Base-by-base conservation (phyloP, 331 rosid genomes). In the Rhamnella rubrinervis region DNA sequence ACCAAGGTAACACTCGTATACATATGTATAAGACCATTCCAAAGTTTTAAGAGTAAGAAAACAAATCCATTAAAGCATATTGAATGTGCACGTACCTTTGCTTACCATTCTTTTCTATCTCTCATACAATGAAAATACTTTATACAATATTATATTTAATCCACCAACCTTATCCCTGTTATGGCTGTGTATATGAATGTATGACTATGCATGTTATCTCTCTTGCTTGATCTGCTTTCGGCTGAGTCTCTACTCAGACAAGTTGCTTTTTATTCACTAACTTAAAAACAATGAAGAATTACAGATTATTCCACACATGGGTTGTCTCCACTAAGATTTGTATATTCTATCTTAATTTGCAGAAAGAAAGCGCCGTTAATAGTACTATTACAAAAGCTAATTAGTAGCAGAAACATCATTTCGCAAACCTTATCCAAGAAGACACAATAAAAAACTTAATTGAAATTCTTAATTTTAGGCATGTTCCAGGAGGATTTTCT, bases 251-350 rank as follows among this genome's bases (percentile, higher is more conserved):
- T 60, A 77, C 86, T 86, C 88, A 81, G 67, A 81, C 59, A 59
- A 66, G 57, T 25, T 59, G 77, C 83, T 83, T 84, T 73, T 90
- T 73, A 67, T 75, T 78, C 76, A 83, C 72, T 77, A 26, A 59
- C 65, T 40, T 65, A 41, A 37, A 25, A 71, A 49, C 49, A 25
- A 64, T 63, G 72, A 79, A 55, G 65, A 70, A 28, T 49, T 58
- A 59, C 20, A 38, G 66, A 73, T 74, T 66, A 73, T 78, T 80
- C 80, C 96, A 85, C 96, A 85, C 96, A 74, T 88, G 93, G 88
- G 67, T 61, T 83, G 88, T 74, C 87, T 74, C 89, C 80, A 71
- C 81, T 71, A 65, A 41, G 52, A 38, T 70, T 31, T 81, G 59
- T 62, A 81, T 84, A 66, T 73, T 67, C 62, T 68, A 78, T 65